Conservation (phyloP, 2,329 filamentous ascomycete species). For the Aspergillus pseudoviridinutans region DNA sequence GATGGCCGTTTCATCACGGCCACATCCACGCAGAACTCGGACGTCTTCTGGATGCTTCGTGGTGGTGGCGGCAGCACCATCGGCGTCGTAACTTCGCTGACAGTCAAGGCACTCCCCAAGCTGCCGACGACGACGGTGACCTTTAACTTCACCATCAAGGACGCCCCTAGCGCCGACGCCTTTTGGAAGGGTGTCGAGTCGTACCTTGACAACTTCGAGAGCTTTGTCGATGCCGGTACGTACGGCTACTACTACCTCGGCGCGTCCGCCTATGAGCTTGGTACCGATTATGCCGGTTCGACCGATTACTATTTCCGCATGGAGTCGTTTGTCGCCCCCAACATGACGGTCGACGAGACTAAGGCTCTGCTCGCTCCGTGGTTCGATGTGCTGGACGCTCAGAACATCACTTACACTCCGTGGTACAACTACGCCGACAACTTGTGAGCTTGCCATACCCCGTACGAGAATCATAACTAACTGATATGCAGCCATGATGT, state of each 20-base stretch:
- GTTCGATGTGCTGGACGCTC: constrained; percentile 19
- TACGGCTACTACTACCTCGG: constrained; percentile 31
- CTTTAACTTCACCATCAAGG: constrained; percentile 22
- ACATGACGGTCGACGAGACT: constrained; percentile 24
- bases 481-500: constrained; percentile 12
- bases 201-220: constrained; percentile 24
- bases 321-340: constrained; percentile 20
- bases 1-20: constrained; percentile 25
- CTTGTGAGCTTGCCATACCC: constrained; percentile 22
- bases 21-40: constrained; percentile 41
- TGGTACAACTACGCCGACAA: constrained; percentile 24
- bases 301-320: constrained; percentile 24
- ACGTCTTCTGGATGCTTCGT: constrained; percentile 61
- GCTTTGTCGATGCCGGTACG: constrained; percentile 25
- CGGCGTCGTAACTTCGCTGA: constrained; percentile 28
- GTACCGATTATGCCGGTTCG: constrained; percentile 22
- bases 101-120: constrained; percentile 24
- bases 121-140: constrained; percentile 24
- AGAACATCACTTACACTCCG: constrained; percentile 23
- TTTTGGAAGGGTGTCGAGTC: constrained; percentile 28
- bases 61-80: constrained; percentile 55
- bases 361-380: constrained; percentile 24
- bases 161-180: constrained; percentile 18
- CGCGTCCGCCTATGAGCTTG: constrained; percentile 30
- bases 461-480: not conserved